Evolutionary conservation across 1,284 basidiomycete genomes (phyloP).

Genomic region (Thecaphora frezii): DNA sequence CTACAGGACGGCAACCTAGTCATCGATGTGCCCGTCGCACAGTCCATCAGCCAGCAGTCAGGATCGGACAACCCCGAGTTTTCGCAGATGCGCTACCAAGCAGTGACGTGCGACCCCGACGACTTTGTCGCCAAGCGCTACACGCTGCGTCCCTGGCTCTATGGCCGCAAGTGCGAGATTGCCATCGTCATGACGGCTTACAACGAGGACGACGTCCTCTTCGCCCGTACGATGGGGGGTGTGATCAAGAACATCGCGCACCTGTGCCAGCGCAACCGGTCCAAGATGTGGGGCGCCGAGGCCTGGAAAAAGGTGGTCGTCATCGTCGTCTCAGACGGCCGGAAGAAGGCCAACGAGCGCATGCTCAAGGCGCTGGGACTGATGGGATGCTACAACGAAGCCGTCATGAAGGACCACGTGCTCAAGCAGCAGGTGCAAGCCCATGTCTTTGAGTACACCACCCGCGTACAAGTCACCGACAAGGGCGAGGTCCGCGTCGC

Average conservation of each 20-base stretch:
- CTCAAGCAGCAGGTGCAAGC: constrained; percentile 85
- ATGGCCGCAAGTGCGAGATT: constrained; percentile 76
- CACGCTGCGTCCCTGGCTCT: constrained; percentile 80
- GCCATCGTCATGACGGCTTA: constrained; percentile 80
- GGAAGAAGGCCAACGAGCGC: constrained; percentile 86
- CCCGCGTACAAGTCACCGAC: constrained; percentile 87
- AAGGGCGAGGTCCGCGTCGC: constrained; percentile 65
- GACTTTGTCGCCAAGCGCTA: constrained; percentile 82
- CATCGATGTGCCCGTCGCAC: constrained; percentile 57
- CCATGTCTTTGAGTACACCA: constrained; percentile 93
- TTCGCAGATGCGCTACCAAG: constrained; percentile 66
- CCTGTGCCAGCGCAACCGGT: constrained; percentile 86
- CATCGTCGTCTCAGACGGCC: constrained; percentile 85
- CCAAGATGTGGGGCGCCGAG: constrained; percentile 90
- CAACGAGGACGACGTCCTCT: constrained; percentile 89
- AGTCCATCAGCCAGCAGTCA: constrained; percentile 58
- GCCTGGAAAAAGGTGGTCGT: constrained; percentile 82
- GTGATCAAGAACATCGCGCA: constrained; percentile 70
- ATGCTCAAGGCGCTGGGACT: constrained; percentile 78
- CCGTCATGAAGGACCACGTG: constrained; percentile 85
- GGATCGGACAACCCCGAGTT: constrained; percentile 76
- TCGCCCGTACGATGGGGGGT: constrained; percentile 90
- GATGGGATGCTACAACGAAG: constrained; percentile 66
- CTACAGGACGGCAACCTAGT: constrained; percentile 59
- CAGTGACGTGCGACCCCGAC: constrained; percentile 67